phyloP scores from a whole-genome alignment of 495 filamentous ascomycete genomes.

The Penicillium cinerascens region DNA sequence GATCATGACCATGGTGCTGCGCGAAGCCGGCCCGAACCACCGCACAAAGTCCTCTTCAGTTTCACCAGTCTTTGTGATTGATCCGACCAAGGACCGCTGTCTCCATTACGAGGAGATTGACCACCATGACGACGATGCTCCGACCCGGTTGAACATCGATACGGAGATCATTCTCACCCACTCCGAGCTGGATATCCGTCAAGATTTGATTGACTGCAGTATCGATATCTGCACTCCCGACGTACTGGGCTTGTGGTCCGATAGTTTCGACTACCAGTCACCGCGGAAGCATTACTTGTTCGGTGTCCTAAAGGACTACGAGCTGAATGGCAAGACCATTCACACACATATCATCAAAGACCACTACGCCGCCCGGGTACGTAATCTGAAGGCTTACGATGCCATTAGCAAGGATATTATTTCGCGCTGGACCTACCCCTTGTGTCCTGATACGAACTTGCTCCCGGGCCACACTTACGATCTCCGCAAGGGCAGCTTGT shows the following conservation, averaged over 20 bases:
- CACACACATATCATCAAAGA: constrained; percentile 83
- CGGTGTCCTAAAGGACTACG: constrained; percentile 91
- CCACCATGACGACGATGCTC: constrained; percentile 37
- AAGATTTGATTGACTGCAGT: constrained; percentile 88
- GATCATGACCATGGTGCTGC: constrained; percentile 96
- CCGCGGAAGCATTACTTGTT: constrained; percentile 85
- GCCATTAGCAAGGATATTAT: constrained; percentile 87
- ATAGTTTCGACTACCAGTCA: constrained; percentile 94
- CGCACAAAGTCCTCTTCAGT: constrained; percentile 69
- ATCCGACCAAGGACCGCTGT: constrained; percentile 75
- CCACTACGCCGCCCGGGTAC: constrained; percentile 74
- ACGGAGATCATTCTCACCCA: constrained; percentile 62
- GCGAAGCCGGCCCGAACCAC: constrained; percentile 71
- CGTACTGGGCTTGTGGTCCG: constrained; percentile 89
- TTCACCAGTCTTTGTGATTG: constrained; percentile 80
- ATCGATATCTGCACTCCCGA: constrained; percentile 98
- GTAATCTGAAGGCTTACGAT: constrained; percentile 85
- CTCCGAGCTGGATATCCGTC: constrained; percentile 71
- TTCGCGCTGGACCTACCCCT: constrained; percentile 85
- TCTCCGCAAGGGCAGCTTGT: constrained; percentile 59
- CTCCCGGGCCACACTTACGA: constrained; percentile 71
- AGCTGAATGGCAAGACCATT: constrained; percentile 93
- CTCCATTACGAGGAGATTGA: constrained; percentile 85
- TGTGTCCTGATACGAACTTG: constrained; percentile 86
- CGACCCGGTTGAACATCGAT: constrained; percentile 64